Base-by-base conservation (phyloP, 208 protist genomes). In the Acanthamoeba triangularis region DNA sequence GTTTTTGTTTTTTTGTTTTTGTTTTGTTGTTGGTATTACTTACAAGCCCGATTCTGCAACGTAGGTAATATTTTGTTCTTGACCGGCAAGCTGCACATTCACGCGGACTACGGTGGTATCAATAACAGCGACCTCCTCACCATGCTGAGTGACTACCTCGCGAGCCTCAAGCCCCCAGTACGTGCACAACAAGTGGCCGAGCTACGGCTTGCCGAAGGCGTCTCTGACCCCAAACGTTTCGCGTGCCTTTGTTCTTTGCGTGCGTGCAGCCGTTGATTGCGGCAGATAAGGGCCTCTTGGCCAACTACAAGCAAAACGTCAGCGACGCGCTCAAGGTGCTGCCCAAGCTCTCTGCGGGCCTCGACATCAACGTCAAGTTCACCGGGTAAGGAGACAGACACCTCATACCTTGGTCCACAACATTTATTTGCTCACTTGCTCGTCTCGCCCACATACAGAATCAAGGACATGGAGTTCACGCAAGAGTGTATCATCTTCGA, bases 61-160 rank as follows among this genome's bases (percentile, higher is more conserved):
- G 23, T 52, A 93, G 87, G 87, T 54, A 93, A 93, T n/a, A 93
- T 93, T 54, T 33, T 93, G 33, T 93, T 93, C 56, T 28, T 93
- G 47, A 93, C 87, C 3, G 87, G 87, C 56, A 65, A 93, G 87
- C 18, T 93, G n/a, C 61, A 74, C 63, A 25, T 93, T n/a, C 87
- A 93, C 63, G 28, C 87, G 7, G 87, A 93, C 54, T 93, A 76
- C 28, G 56, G 56, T 7, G 56, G 87, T n/a, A 93, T 93, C 33
- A 93, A 65, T 23, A 93, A 65, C 87, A 93, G 56, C 35, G 87
- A 93, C 61, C 87, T 93, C 61, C 23, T 93, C 33, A 33, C 87
- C 41, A 65, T 93, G 56, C 49, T 93, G 23, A n/a, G 54, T 37
- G 41, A 33, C 56, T 44, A 93, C 35, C 30, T 93, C n/a, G 14